Conservation (phyloP, 2,329 filamentous ascomycete species). For the Arthrinium phaeospermum region DNA sequence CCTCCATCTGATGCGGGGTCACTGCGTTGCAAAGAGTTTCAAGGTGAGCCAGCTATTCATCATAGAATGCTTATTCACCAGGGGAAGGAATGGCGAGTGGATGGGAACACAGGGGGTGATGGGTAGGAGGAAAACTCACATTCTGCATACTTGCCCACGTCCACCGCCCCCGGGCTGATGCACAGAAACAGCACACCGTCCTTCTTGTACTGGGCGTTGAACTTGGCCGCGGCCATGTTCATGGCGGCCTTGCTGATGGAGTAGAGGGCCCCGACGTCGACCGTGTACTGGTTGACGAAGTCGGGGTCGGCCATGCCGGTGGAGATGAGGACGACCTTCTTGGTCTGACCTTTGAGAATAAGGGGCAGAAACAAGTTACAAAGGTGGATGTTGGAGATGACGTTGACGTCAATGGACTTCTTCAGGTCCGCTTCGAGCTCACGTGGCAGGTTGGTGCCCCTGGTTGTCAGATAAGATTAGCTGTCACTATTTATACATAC, state of each 20-base stretch:
- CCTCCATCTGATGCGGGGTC: not conserved
- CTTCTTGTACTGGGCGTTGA: slow-evolving; percentile 51
- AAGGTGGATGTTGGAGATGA: slow-evolving; percentile 57
- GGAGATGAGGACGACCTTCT: slow-evolving; percentile 42
- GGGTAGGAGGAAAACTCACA: not conserved
- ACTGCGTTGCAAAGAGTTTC: not conserved
- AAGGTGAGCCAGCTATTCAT: not conserved
- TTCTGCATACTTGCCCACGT: slow-evolving; percentile 25
- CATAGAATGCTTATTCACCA: too few species aligned
- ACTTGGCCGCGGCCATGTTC: slow-evolving; percentile 58
- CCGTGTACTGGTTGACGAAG: slow-evolving; percentile 40
- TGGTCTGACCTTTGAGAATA: slow-evolving; percentile 50
- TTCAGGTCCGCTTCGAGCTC: slow-evolving; percentile 42
- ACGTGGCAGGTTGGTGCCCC: slow-evolving; percentile 38
- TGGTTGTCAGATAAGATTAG: not conserved
- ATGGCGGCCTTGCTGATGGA: slow-evolving; percentile 41
- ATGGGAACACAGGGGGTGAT: not conserved
- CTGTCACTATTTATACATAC: not conserved
- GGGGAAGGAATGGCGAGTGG: too few species aligned
- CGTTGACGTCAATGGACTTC: slow-evolving; percentile 51
- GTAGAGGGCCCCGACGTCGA: slow-evolving; percentile 41
- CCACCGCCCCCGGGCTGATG: slow-evolving; percentile 58
- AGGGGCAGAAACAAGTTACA: slow-evolving; percentile 60
- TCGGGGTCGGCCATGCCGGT: slow-evolving; percentile 60
- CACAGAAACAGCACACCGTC: slow-evolving; percentile 59